phyloP scores from a whole-genome alignment of 352 stramenopile genomes.

The Lagenidium sp. region DNA sequence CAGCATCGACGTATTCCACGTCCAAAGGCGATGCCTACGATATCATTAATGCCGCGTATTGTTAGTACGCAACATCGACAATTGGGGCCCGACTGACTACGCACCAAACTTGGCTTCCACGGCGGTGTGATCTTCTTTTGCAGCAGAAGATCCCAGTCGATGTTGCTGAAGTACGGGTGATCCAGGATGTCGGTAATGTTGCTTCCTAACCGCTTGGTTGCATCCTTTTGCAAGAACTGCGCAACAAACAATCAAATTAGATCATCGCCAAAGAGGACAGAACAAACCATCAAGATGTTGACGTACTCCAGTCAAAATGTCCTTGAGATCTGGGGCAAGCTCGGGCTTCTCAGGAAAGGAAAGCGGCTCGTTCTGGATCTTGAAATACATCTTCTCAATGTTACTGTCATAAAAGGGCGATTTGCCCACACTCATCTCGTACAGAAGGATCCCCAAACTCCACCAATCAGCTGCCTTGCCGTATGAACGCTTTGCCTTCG shows the following conservation, averaged over 20 bases:
- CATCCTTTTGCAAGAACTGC: conserved; percentile 82
- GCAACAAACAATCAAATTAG: neutral
- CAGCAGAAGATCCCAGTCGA: conserved; percentile 81
- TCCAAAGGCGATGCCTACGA: conserved; percentile 63
- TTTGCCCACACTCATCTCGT: conserved; percentile 91
- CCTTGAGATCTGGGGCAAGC: conserved; percentile 63
- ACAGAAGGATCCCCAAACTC: conserved; percentile 87
- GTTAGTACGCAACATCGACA: too few relatives aligned
- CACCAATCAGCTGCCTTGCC: conserved; percentile 86
- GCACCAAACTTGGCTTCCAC: conserved; percentile 78
- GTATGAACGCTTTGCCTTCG: conserved; percentile 82
- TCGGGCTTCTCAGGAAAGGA: conserved; percentile 68
- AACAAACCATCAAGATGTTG: neutral
- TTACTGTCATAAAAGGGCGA: conserved; percentile 92
- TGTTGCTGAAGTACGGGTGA: conserved; percentile 70
- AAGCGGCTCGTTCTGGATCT: conserved; percentile 85
- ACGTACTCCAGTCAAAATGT: conserved; percentile 61
- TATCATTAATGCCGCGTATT: neutral
- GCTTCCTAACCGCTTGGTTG: conserved; percentile 77
- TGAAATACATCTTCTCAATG: conserved; percentile 92
- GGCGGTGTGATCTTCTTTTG: conserved; percentile 77
- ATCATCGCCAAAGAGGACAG: too few relatives aligned
- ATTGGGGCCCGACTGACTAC: too few relatives aligned
- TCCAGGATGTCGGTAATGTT: conserved; percentile 82
- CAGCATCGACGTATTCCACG: conserved; percentile 79